phyloP scores from a whole-genome alignment of 768 basidiomycete genomes.

The Amanita muscaria region DNA sequence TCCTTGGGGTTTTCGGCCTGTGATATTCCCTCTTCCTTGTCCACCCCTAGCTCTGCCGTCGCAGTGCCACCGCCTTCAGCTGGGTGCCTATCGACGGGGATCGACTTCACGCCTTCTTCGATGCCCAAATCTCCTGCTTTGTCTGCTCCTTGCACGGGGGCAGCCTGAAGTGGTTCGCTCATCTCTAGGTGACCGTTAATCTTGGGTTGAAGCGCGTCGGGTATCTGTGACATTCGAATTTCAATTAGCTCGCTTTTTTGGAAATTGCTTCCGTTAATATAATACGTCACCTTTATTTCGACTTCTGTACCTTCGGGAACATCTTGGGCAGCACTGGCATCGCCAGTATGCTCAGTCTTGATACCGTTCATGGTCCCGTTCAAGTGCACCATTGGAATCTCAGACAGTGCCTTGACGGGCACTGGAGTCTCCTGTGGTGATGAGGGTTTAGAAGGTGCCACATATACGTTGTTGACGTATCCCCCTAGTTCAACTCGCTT shows the following conservation, averaged over 20 bases:
- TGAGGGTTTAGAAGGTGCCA: slow-evolving; percentile 38
- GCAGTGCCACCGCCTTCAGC: neutral
- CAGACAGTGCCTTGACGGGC: neutral
- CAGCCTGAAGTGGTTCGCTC: neutral
- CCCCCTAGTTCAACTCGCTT: slow-evolving; percentile 55
- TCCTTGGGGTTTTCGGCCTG: neutral
- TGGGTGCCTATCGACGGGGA: slow-evolving; percentile 4
- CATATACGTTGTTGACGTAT: slow-evolving; percentile 63
- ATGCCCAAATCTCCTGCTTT: neutral
- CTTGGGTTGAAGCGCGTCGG: neutral
- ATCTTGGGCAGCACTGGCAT: neutral
- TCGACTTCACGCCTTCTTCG: neutral
- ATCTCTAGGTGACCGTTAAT: neutral
- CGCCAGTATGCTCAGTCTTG: neutral
- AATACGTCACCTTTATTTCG: slow-evolving; percentile 4
- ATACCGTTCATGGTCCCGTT: neutral
- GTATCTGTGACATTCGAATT: neutral
- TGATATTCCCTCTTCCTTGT: neutral
- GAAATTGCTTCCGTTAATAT: neutral
- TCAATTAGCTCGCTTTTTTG: neutral
- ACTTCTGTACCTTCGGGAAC: neutral
- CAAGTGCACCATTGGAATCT: neutral
- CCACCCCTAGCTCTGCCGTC: neutral
- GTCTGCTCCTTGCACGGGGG: neutral
- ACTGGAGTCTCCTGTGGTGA: no score